Conservation (phyloP, 352 stramenopile genomes). For the Pythium myriotylum region DNA sequence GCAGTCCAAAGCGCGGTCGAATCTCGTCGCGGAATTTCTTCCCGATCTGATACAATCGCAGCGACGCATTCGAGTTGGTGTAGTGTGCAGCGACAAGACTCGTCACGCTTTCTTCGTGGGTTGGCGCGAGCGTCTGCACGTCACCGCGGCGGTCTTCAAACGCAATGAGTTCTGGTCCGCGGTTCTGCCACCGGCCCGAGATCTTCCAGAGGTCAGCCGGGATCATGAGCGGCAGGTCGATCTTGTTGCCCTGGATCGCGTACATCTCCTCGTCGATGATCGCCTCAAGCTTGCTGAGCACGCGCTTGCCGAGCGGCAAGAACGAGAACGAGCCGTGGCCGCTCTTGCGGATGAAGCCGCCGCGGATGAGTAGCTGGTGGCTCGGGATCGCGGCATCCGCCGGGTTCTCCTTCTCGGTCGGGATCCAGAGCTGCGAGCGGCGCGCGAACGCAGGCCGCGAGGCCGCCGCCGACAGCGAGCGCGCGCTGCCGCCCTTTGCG, state of each 20-base stretch:
- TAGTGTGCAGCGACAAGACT: conserved; percentile 76
- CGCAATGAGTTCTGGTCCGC: conserved; percentile 82
- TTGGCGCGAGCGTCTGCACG: conserved; percentile 70
- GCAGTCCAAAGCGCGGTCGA: conserved; percentile 79
- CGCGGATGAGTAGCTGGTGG: conserved; percentile 83
- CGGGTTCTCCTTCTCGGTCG: conserved; percentile 76
- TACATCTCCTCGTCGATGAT: conserved; percentile 86
- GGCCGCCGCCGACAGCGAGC: neutral
- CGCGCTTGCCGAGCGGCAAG: conserved; percentile 73
- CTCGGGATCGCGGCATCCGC: conserved; percentile 81
- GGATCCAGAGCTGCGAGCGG: conserved; percentile 64
- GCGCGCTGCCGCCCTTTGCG: neutral
- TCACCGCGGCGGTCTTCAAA: conserved; percentile 77
- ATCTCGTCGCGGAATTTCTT: conserved; percentile 91
- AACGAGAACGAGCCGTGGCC: conserved; percentile 81
- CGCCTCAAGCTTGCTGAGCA: conserved; percentile 76
- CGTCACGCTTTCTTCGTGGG: conserved; percentile 86
- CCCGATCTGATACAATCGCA: conserved; percentile 87
- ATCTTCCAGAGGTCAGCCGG: conserved; percentile 79
- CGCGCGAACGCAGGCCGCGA: conserved; percentile 31
- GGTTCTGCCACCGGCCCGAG: conserved; percentile 82
- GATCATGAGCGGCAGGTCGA: conserved; percentile 80
- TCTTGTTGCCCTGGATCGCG: conserved; percentile 78
- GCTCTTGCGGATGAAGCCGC: conserved; percentile 86
- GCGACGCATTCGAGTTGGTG: conserved; percentile 44